These are phyloP conservation scores for Austroboletus niveus DNA, from an alignment of 1,284 basidiomycete species.

Conservation along the genomic window DNA sequence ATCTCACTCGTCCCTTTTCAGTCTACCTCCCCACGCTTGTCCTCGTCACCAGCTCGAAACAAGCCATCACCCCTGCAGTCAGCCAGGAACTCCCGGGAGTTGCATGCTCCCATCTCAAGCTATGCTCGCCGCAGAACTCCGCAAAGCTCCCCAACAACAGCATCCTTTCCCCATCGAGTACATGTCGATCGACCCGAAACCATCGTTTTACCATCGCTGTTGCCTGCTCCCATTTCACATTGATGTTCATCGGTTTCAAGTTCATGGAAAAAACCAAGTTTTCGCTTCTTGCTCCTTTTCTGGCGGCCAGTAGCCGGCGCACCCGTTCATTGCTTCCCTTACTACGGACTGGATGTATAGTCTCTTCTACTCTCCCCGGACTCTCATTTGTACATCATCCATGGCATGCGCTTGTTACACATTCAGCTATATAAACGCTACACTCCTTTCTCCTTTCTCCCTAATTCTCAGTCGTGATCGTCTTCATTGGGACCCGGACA, in stretches of 20 bases:
- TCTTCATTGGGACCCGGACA: conserved; percentile 81
- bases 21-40: conserved; percentile 47
- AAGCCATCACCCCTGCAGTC: conserved; percentile 29
- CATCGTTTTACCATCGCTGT: conserved; percentile 32
- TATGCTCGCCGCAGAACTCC: conserved; percentile 77
- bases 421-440: conserved; percentile 1
- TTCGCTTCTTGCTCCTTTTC: conserved; percentile 1
- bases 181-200: conserved; percentile 35
- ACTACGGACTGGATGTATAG: conserved; percentile 20
- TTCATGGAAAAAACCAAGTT: neutral
- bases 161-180: conserved; percentile 50
- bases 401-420: conserved; percentile 23
- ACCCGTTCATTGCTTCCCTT: conserved; percentile 14
- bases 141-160: conserved; percentile 64
- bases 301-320: neutral
- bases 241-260: conserved; percentile 8
- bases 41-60: conserved; percentile 39
- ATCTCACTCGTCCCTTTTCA: conserved; percentile 19
- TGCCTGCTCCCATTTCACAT: conserved; percentile 24
- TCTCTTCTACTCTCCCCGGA: conserved; percentile 22
- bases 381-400: conserved; percentile 34
- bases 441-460: neutral
- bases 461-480: conserved; percentile 60
- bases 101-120: conserved; percentile 63
- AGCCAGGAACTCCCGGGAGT: conserved; percentile 33